Evolutionary conservation across 257 asterid species (phyloP), one percentile per base, ranked within the genome.

Genomic region (Pogostemon cablin): DNA sequence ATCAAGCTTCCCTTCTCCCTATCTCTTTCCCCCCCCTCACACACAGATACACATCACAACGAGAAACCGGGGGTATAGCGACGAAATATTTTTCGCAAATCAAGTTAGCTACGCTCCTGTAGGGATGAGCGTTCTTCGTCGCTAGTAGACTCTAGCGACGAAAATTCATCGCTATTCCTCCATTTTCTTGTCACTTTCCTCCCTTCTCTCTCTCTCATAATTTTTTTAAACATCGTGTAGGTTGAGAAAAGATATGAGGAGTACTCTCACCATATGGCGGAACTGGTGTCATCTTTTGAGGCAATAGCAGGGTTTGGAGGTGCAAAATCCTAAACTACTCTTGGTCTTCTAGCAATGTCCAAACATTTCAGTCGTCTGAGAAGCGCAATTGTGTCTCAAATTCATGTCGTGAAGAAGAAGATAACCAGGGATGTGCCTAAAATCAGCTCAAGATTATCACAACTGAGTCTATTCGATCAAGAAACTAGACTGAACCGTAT

Each of bases 271-370:
- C 90, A 84, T 7, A 76, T 90, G 88, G 96, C 90, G 17, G 88
- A 84, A 15, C 49, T 86, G 61, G 81, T 88, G 3, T 54, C 86
- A 2, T 84, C 96, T 43, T 92, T 95, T 60, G 99, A 92, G 75
- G 76, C 76, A 11, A 67, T 92, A 12, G 91, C 93, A 40, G 98
- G 98, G 5, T 53, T 79, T 5, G 98, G 92, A 20, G 75, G 92
- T 1, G 96, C 96, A 2, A 90, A 83, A 20, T 85, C 92, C 4
- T 95, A 91, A 82, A 90, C 97, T 25, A 86, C 89, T 3, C 91
- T 90, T 1, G 95, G 97, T 12, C 87, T 95, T 41, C 85, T 90
- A 52, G 98, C 97, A 69, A 90, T 92, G 95, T 92, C 96, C 5
- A 92, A 83, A 59, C 99, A 90, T 79, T 92, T 95, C 53, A 76